phyloP scores from a whole-genome alignment of 2,329 filamentous ascomycete genomes.

The Aureobasidium sp. region DNA sequence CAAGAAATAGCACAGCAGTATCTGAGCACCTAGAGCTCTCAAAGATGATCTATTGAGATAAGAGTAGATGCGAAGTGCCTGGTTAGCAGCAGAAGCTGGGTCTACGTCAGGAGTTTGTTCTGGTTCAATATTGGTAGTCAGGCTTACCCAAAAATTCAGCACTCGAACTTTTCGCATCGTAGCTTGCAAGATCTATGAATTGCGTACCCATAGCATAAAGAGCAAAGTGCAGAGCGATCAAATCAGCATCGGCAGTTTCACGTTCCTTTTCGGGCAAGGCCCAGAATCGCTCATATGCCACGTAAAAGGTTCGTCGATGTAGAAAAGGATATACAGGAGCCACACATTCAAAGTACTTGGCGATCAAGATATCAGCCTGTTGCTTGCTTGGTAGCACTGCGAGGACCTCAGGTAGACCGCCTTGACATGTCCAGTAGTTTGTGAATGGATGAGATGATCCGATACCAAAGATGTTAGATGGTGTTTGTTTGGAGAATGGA shows the following conservation, averaged over 20 bases:
- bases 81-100: constrained; percentile 58
- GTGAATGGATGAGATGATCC: constrained; percentile 71
- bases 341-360: constrained; percentile 50
- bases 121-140: background rate
- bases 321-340: constrained; percentile 78
- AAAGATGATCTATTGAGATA: constrained; percentile 69
- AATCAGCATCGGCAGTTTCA: constrained; percentile 54
- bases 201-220: constrained; percentile 73
- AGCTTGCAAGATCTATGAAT: constrained; percentile 53
- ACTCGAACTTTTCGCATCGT: constrained; percentile 60
- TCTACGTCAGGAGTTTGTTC: background rate
- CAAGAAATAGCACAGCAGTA: constrained; percentile 72
- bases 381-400: constrained; percentile 66
- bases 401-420: constrained; percentile 66
- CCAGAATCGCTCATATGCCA: constrained; percentile 75
- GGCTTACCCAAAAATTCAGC: constrained; percentile 62
- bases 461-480: constrained; percentile 73
- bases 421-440: constrained; percentile 73
- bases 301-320: constrained; percentile 65
- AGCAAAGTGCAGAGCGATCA: constrained; percentile 65
- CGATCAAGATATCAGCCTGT: constrained; percentile 61
- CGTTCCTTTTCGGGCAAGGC: constrained; percentile 50
- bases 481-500: constrained; percentile 60
- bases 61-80: constrained; percentile 64
- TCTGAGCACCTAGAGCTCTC: constrained; percentile 69